Evolutionary conservation across 148 eudicot genomes (phyloP).

Genomic region (Rhododendron molle): DNA sequence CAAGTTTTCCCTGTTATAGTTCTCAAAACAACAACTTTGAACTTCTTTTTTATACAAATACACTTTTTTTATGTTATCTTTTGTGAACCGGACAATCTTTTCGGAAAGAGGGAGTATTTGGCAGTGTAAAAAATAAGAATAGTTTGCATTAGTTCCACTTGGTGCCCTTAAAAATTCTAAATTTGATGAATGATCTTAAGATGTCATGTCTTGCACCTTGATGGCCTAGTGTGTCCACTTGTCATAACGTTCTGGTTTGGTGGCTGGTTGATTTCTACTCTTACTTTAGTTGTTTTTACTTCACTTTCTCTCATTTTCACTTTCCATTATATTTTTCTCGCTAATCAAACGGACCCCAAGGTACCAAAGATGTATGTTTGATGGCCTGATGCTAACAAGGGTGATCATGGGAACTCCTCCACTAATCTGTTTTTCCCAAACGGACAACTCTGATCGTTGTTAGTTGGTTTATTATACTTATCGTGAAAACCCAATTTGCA

Average conservation of each 20-base stretch:
- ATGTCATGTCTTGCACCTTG: not conserved
- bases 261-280: not conserved
- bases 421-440: not conserved
- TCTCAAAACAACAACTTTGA: not conserved
- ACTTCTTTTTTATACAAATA: not conserved
- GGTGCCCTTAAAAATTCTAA: not conserved
- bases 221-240: not conserved
- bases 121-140: not conserved
- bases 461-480: not conserved
- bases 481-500: constrained; percentile 26
- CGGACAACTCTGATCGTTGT: not conserved
- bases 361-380: not conserved
- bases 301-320: too few species aligned
- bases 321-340: too few species aligned
- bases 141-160: not conserved
- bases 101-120: not conserved
- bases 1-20: not conserved
- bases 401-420: not conserved
- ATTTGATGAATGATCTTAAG: too few species aligned
- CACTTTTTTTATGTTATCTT: too few species aligned
- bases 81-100: too few species aligned
- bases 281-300: too few species aligned
- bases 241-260: not conserved
- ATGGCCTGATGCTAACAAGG: not conserved
- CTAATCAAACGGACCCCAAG: too few species aligned